phyloP scores from a whole-genome alignment of 2,329 filamentous ascomycete genomes.

The Claviceps humidiphila region DNA sequence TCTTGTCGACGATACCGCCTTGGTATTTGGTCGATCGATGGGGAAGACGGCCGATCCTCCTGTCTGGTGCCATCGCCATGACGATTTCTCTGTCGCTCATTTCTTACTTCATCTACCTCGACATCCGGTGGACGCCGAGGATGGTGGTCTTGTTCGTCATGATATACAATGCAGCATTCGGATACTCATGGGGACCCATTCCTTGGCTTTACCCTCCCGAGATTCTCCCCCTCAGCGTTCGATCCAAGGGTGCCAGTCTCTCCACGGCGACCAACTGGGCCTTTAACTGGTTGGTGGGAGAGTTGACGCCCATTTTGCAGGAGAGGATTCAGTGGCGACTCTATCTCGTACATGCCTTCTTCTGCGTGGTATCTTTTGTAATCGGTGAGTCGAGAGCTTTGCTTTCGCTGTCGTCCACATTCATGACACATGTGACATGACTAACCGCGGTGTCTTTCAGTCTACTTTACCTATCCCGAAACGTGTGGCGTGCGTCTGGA shows the following conservation, averaged over 20 bases:
- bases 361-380: conserved; percentile 89
- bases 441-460: conserved; percentile 31
- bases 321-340: conserved; percentile 86
- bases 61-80: conserved; percentile 86
- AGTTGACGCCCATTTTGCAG: conserved; percentile 87
- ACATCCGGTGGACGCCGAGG: conserved; percentile 63
- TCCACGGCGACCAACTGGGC: conserved; percentile 97
- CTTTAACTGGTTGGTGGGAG: conserved; percentile 94
- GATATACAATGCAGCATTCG: conserved; percentile 96
- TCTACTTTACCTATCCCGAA: conserved; percentile 96
- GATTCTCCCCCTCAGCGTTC: conserved; percentile 89
- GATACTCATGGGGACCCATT: conserved; percentile 89
- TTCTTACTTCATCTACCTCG: conserved; percentile 89
- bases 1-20: conserved; percentile 82
- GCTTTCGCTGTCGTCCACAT: neutral
- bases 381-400: conserved; percentile 55
- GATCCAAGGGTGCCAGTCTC: conserved; percentile 90
- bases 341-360: conserved; percentile 92
- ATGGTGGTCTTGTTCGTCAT: conserved; percentile 91
- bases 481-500: conserved; percentile 90
- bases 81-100: conserved; percentile 75
- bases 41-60: conserved; percentile 77
- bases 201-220: conserved; percentile 98
- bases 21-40: conserved; percentile 95
- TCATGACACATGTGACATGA: neutral